Evolutionary conservation across 768 basidiomycete species (phyloP).

Genomic region (Tulasnella sp.): DNA sequence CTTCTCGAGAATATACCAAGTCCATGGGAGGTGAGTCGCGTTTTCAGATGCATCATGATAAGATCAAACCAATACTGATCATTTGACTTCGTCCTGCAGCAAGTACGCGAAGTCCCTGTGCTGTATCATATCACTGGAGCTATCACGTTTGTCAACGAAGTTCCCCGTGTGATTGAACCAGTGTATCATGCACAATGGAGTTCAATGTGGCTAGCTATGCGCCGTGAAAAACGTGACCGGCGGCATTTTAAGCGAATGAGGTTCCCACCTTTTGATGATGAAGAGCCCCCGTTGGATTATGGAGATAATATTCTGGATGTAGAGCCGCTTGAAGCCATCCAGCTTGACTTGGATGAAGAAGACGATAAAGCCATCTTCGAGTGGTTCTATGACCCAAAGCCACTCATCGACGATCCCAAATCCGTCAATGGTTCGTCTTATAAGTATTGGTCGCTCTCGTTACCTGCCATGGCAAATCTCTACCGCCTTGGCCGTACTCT

Average conservation of each 20-base stretch:
- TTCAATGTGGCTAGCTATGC: conserved; percentile 99
- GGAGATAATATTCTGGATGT: conserved; percentile 98
- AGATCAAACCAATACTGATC: conserved; percentile 1
- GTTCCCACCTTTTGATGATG: conserved; percentile 98
- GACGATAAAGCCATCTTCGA: conserved; percentile 87
- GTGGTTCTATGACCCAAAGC: conserved; percentile 98
- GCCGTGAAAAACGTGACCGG: conserved; percentile 94
- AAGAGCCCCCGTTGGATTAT: conserved; percentile 97
- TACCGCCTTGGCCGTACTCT: conserved; percentile 92
- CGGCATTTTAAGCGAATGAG: conserved; percentile 99
- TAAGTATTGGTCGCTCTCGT: conserved; percentile 78
- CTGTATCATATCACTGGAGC: conserved; percentile 98
- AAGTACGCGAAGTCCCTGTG: conserved; percentile 97
- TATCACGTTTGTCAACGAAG: conserved; percentile 98
- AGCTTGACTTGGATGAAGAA: conserved; percentile 83
- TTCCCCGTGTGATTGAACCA: conserved; percentile 92
- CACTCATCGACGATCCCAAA: conserved; percentile 68
- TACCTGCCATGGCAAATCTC: conserved; percentile 94
- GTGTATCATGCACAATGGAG: conserved; percentile 99
- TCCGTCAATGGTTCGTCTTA: conserved; percentile 88
- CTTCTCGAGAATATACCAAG: conserved; percentile 95
- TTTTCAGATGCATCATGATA: neutral
- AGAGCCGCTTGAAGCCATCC: conserved; percentile 94
- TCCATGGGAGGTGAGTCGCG: conserved; percentile 59
- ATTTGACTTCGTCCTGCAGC: conserved; percentile 28